Percentiles rank a stretch among this genome's conserved stretches.
Conservation (phyloP, 163 green algal genomes). For the Coccomyxa subellipsoidea region DNA sequence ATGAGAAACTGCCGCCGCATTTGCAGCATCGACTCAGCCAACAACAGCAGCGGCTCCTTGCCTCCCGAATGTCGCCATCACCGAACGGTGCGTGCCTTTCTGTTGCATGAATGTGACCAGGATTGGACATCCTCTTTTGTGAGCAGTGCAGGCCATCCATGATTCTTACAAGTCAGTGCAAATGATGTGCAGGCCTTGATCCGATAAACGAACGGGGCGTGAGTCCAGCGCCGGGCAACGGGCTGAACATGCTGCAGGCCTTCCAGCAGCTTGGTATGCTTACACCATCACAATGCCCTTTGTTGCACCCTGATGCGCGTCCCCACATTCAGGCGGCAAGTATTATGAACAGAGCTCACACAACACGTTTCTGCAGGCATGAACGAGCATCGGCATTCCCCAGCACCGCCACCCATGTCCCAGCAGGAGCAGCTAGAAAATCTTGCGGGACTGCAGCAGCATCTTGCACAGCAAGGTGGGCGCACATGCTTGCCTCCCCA, state of each 20-base stretch:
- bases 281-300: neutral
- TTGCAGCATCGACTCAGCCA: constrained; percentile 9
- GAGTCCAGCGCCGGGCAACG: constrained; percentile 28
- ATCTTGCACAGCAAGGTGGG: constrained; percentile 1
- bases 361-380: neutral
- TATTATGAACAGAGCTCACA: neutral
- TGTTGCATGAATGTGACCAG: neutral
- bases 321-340: too few species aligned
- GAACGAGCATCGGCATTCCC: neutral
- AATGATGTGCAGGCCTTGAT: constrained; percentile 50
- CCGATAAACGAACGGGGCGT: constrained; percentile 58
- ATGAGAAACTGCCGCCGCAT: constrained; percentile 65
- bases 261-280: constrained; percentile 42
- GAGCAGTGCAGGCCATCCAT: neutral
- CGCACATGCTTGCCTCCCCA: neutral
- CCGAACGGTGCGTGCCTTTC: constrained; percentile 10
- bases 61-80: neutral
- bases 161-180: neutral
- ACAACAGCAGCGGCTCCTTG: constrained; percentile 11
- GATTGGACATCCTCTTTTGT: neutral
- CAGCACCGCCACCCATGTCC: neutral
- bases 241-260: constrained; percentile 43
- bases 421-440: neutral
- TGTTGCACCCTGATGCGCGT: too few species aligned
- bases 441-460: neutral